Percentiles rank a stretch among this genome's conserved stretches.
Evolutionary conservation across 345 rosid genomes (phyloP).

Genomic region (Excoecaria cochinchinensis): DNA sequence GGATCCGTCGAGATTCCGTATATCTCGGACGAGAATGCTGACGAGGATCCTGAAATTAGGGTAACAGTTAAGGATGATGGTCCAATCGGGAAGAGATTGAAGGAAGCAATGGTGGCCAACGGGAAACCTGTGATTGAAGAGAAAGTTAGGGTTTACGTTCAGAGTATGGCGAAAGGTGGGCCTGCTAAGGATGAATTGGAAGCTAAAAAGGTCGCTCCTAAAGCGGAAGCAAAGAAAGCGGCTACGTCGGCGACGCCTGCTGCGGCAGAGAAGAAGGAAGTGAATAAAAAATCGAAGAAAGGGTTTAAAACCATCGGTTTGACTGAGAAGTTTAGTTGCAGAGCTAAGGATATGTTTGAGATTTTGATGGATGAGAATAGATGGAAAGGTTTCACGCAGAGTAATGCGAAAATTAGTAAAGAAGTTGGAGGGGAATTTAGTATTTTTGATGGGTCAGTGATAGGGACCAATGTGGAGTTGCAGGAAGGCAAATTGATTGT

Average conservation of each 20-base stretch:
- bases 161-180: slow-evolving; percentile 81
- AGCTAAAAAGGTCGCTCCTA: slow-evolving; percentile 58
- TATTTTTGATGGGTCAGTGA: slow-evolving; percentile 90
- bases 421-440: slow-evolving; percentile 82
- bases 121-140: slow-evolving; percentile 75
- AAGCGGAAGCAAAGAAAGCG: slow-evolving; percentile 30
- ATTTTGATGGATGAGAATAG: slow-evolving; percentile 95
- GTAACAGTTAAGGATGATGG: slow-evolving; percentile 79
- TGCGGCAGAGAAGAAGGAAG: slow-evolving; percentile 40
- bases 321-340: slow-evolving; percentile 86
- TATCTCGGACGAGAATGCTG: slow-evolving; percentile 94
- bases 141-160: slow-evolving; percentile 66
- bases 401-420: slow-evolving; percentile 80
- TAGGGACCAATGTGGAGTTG: slow-evolving; percentile 71
- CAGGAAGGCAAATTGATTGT: slow-evolving; percentile 87
- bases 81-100: slow-evolving; percentile 61
- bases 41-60: slow-evolving; percentile 82
- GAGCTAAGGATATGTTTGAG: slow-evolving; percentile 79
- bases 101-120: slow-evolving; percentile 71
- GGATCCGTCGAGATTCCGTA: slow-evolving; percentile 87
- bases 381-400: slow-evolving; percentile 96
- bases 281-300: slow-evolving; percentile 43
- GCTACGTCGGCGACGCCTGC: slow-evolving; percentile 16
- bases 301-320: slow-evolving; percentile 70
- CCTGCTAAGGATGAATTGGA: slow-evolving; percentile 85